Evolutionary conservation across 2,329 filamentous ascomycete genomes (phyloP), one percentile per base, ranked within the genome.

Genomic region (Sclerotinia sclerotiorum): DNA sequence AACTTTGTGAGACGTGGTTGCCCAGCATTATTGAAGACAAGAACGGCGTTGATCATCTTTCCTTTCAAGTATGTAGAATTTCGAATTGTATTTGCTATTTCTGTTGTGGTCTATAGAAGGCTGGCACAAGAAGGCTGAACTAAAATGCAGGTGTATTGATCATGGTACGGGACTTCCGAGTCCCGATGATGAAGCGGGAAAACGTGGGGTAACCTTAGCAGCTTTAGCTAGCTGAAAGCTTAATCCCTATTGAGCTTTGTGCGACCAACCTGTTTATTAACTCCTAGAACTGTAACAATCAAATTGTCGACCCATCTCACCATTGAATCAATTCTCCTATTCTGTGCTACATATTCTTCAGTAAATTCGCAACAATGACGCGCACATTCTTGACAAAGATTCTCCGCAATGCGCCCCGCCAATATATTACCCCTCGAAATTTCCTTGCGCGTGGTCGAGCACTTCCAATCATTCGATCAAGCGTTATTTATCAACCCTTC

Each of bases 1-100:
- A 99, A 99, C 77, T 98, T 98, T 75, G 94, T 98, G 79, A 99
- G 86, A 68, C 95, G 90, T 49, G 95, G 94, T 81, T 99, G 94
- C 72, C 95, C 95, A 76, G 94, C 93, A 83, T 97, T 97, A 78
- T 99, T 99, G 84, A 99, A 99, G 79, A 99, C 94, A 73, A 99
- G 85, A 71, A 99, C 94, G 44, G 96, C 95, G 84, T 97, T 99
- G 80, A 99, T 98, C 95, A 99, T 99, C 74, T 74, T 81, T 74
- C 49, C 5, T 15, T 42, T 3, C 5, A 48, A 44, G 44, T 32
- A 13, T 17, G n/a, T 44, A n/a, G 27, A 48, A 27, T 8, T 27
- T 55, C 1, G 51, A 21, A 64, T 19, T 17, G 24, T 15, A 51
- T 10, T 15, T 46, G 60, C 54, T 71, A 24, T 13, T 39, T 24